A percentile compares a stretch with the other conserved stretches of the same genome.
Evolutionary conservation across 257 asterid species (phyloP).

Genomic region (Handroanthus guayacan): DNA sequence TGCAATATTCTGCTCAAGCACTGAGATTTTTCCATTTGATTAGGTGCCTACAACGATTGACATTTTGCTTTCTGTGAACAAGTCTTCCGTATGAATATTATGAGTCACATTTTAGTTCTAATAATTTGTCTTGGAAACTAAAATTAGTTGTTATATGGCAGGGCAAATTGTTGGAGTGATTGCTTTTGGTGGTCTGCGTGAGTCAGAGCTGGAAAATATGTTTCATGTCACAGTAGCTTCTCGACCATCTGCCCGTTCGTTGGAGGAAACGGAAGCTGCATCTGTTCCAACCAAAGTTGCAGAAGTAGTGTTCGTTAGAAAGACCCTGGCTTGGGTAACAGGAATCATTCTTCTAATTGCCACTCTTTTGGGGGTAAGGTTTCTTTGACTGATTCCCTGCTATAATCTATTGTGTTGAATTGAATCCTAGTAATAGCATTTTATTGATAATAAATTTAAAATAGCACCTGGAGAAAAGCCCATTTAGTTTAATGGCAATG

Average conservation of each 20-base stretch:
- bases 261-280: constrained; percentile 58
- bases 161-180: constrained; percentile 88
- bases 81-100: constrained; percentile 11
- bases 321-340: constrained; percentile 86
- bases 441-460: constrained; percentile 21
- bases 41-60: constrained; percentile 17
- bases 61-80: constrained; percentile 19
- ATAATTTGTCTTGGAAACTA: constrained; percentile 6
- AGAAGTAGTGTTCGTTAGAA: constrained; percentile 68
- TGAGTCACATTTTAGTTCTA: background rate
- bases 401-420: constrained; percentile 14
- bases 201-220: constrained; percentile 51
- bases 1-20: constrained; percentile 7
- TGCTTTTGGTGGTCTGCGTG: constrained; percentile 46
- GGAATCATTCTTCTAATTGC: constrained; percentile 88
- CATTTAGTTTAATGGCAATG: background rate
- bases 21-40: constrained; percentile 22
- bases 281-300: constrained; percentile 42
- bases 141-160: constrained; percentile 44
- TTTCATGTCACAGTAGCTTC: constrained; percentile 56
- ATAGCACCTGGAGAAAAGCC: constrained; percentile 6
- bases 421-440: constrained; percentile 2
- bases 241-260: constrained; percentile 69
- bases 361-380: constrained; percentile 82
- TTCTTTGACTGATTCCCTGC: constrained; percentile 4